phyloP scores from a whole-genome alignment of 371 early-diverging fungal species.

The Apophysomyces ossiformis region DNA sequence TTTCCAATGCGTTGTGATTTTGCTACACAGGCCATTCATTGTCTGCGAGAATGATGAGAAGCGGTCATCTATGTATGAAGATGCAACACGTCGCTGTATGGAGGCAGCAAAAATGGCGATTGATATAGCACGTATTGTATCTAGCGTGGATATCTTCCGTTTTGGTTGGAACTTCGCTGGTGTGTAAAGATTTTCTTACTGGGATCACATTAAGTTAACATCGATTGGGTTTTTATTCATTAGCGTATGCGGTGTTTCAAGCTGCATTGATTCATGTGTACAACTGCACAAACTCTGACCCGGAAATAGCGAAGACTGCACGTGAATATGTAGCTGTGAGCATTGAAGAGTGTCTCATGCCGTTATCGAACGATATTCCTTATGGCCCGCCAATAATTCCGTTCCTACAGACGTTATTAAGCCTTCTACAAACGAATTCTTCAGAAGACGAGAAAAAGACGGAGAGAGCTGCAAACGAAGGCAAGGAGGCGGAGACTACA shows the following conservation, averaged over 20 bases:
- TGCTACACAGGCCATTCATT: slow-evolving; percentile 59
- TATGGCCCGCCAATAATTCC: slow-evolving; percentile 18
- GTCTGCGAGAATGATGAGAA: slow-evolving; percentile 18
- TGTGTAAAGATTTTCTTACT: not conserved
- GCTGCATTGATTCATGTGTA: slow-evolving; percentile 35
- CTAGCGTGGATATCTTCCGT: slow-evolving; percentile 14
- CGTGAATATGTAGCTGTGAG: slow-evolving; percentile 23
- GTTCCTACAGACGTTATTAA: slow-evolving; percentile 25
- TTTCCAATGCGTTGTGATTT: slow-evolving; percentile 39
- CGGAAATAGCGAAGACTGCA: slow-evolving; percentile 24
- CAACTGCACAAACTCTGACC: slow-evolving; percentile 25
- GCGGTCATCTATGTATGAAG: not conserved
- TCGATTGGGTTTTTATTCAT: not conserved
- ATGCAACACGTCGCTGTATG: slow-evolving; percentile 41
- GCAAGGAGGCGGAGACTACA: not conserved
- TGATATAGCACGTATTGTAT: slow-evolving; percentile 43
- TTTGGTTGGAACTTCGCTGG: slow-evolving; percentile 38
- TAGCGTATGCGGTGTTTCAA: slow-evolving; percentile 36
- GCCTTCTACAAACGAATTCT: slow-evolving; percentile 11
- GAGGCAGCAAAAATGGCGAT: slow-evolving; percentile 53
- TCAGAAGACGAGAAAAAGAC: slow-evolving; percentile 22
- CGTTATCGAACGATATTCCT: slow-evolving; percentile 17
- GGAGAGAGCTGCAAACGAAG: not conserved
- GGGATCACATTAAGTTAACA: not conserved
- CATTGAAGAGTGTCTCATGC: slow-evolving; percentile 32